phyloP scores from a whole-genome alignment of 768 basidiomycete genomes.

The Leccinellum albellum region DNA sequence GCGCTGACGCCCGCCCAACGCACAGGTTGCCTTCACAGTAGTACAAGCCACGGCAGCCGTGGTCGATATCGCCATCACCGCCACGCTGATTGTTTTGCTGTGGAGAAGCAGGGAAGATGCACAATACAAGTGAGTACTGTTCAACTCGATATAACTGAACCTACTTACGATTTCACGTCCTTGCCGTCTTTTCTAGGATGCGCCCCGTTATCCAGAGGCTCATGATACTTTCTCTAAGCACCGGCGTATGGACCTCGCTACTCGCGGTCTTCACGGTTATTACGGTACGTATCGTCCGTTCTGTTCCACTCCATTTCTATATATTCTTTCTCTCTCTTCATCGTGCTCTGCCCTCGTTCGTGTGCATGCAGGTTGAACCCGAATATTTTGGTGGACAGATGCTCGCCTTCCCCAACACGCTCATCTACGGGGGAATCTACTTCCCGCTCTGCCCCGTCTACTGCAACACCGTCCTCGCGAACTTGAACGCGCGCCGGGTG shows the following conservation, averaged over 20 bases:
- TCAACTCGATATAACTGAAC: background rate
- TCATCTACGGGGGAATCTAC: conserved; percentile 21
- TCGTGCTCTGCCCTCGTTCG: background rate
- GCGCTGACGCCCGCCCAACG: background rate
- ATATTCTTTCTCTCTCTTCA: background rate
- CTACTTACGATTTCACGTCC: background rate
- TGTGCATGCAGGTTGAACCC: background rate
- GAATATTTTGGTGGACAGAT: conserved; percentile 2
- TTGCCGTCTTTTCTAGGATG: conserved; percentile 9
- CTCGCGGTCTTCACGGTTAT: conserved; percentile 13
- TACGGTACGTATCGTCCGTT: conserved; percentile 2
- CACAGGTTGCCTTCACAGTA: conserved; percentile 4
- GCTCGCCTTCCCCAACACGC: conserved; percentile 10
- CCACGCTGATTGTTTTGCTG: conserved; percentile 6
- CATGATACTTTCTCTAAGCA: conserved; percentile 13
- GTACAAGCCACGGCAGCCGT: conserved; percentile 6
- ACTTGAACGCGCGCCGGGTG: conserved; percentile 27
- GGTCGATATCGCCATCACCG: conserved; percentile 17
- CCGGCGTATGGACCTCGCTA: conserved; percentile 16
- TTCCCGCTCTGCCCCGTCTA: conserved; percentile 31
- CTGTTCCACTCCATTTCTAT: too few relatives aligned
- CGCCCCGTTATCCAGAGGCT: conserved; percentile 14
- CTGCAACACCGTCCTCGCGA: conserved; percentile 31
- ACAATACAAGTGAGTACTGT: conserved; percentile 4
- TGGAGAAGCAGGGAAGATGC: conserved; percentile 18